Conservation (phyloP, 1,284 basidiomycete species). For the Trametes polyzona region DNA sequence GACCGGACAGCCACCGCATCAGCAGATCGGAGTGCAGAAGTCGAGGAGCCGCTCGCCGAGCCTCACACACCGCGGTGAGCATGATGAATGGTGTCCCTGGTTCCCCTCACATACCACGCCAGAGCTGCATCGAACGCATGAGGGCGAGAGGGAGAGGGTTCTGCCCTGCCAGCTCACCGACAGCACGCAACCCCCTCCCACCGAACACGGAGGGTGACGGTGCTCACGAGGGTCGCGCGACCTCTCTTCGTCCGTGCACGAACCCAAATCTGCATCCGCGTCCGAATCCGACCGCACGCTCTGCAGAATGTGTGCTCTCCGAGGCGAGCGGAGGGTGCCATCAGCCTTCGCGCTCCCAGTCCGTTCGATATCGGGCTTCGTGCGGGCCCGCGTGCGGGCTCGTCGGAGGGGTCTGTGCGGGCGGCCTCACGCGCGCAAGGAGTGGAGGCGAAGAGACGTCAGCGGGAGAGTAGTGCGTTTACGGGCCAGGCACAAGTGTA, state of each 20-base stretch:
- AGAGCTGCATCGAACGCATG: too few species aligned
- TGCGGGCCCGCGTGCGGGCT: not conserved
- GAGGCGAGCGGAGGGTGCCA: constrained; percentile 9
- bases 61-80: too few species aligned
- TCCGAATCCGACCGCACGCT: not conserved
- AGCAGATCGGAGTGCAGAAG: not conserved
- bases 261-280: not conserved
- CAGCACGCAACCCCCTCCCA: not conserved
- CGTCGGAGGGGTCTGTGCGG: not conserved
- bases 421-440: too few species aligned
- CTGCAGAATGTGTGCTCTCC: not conserved
- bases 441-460: too few species aligned
- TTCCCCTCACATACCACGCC: too few species aligned
- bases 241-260: too few species aligned
- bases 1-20: constrained; percentile 1
- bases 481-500: too few species aligned
- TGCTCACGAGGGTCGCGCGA: not conserved
- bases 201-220: not conserved
- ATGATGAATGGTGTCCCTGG: too few species aligned
- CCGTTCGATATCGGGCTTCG: not conserved
- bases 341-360: not conserved
- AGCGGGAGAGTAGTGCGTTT: too few species aligned
- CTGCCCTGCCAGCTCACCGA: too few species aligned
- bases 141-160: too few species aligned
- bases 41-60: not conserved